Base-by-base conservation (phyloP, 73 alveolate genomes). In the Breviolum minutum region DNA sequence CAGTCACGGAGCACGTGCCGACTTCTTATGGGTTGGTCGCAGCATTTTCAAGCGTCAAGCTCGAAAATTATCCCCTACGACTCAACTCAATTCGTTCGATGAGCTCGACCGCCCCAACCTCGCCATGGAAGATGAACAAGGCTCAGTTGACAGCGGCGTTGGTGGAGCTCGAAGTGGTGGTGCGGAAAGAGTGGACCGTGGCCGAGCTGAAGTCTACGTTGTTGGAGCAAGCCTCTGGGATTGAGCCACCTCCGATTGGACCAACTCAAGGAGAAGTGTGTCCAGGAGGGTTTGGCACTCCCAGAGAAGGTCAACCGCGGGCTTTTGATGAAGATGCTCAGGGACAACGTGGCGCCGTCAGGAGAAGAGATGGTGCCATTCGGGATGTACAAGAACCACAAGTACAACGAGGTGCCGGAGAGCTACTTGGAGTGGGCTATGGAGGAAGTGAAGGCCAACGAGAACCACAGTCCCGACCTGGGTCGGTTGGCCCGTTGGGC, bases 41-140 rank as follows among this genome's bases (percentile, higher is more conserved):
- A 89, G 96, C 48, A 69, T 40, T 12, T 69, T 89, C 32, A 27
- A 14, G 9, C 26, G 96, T 12, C 54, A 69, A 22, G 62, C 6
- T 8, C 94, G 76, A 7, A 14, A 7, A 17, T 0, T 16, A 7
- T 2, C 24, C 19, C 62, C 30, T n/a, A 2, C 24, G 22, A 9
- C 3, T 9, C 6, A 12, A 17, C 24, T 9, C n/a, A n/a, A 62
- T 11, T 27, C 63, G 62, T 2, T 29, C 60, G 62, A 89, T 89
- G 85, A 6, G 48, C 61, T 13, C 20, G 70, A 12, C n/a, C n/a
- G n/a, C 86, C 80, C 13, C 22, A 29, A 17, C 22, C 63, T n/a
- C 60, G 73, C 86, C 96, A 88, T 90, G 97, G 97, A 71, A 90
- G 97, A 70, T 90, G 88, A 54, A 26, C 14, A 40, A 24, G 48